Base-by-base conservation (phyloP, 805 yeast genomes). In the Cyberlindnera euphorbiae region DNA sequence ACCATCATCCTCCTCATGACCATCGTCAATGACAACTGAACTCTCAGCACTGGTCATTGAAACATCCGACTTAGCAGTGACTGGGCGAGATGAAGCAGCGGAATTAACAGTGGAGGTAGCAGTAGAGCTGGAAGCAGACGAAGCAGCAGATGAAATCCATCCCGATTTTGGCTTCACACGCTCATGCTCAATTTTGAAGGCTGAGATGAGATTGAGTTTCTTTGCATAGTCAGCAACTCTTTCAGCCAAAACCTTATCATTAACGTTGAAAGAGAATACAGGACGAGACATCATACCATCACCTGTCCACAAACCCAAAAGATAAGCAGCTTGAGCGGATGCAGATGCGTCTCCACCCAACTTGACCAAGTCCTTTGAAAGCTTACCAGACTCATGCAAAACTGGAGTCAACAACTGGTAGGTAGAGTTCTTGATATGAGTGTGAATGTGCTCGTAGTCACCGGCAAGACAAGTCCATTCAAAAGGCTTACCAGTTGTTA, bases 241-340 rank as follows among this genome's bases (percentile, higher is more conserved):
- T 11, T 24, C 13, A 24, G n/a, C 26, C 13, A 24, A 6, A 7
- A 8, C n/a, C 7, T 10, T n/a, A n/a, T 24, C 26, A 6, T 10
- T 7, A n/a, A 7, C 6, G 26, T 60, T 48, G 8, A 62, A 55
- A 25, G 44, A 15, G 52, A 49, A 9, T 53, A n/a, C 7, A 6
- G 14, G 26, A 11, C 22, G 22, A 19, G 22, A 7, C 7, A n/a
- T 46, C 9, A 52, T 42, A 34, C 65, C 68, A 44, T 50, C 49
- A 34, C 66, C 73, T 37, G 57, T 49, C 71, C 69, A 67, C 9
- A 56, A 40, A 43, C 75, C 74, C 18, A 64, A 39, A 29, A 66
- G 44, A 55, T 66, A 67, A 34, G 70, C 66, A 46, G 61, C 44
- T 28, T 56, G 41, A 7, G 57, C 44, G 26, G 59, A 50, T 14